Conservation (phyloP, 1,139 yeast genomes). For the Candida gigantensis region DNA sequence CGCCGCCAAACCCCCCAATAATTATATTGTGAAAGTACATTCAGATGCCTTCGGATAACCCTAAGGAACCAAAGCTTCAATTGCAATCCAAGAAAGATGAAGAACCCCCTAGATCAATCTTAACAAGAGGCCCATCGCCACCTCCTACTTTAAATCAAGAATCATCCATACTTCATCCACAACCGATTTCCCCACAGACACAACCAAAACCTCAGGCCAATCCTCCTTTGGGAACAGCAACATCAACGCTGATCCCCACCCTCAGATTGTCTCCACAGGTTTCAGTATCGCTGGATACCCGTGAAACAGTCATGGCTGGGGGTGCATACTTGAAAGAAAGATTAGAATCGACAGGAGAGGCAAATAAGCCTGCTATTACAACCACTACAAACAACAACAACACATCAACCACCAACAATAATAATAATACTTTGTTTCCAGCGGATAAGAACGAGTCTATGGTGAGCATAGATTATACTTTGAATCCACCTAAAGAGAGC, state of each 20-base stretch:
- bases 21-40: too few relatives aligned
- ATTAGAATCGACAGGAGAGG: constrained; percentile 2
- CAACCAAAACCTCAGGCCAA: constrained; percentile 7
- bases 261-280: constrained; percentile 7
- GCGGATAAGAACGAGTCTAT: constrained; percentile 19
- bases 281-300: constrained; percentile 13
- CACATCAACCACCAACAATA: background rate
- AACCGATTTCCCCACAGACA: constrained; percentile 4
- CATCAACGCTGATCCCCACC: background rate
- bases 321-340: constrained; percentile 45
- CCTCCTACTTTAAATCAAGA: constrained; percentile 57
- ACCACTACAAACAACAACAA: background rate
- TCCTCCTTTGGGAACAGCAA: too few relatives aligned
- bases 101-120: constrained; percentile 41
- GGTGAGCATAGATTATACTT: constrained; percentile 28
- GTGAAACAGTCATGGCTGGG: constrained; percentile 52
- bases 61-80: constrained; percentile 13
- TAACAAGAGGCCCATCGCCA: constrained; percentile 70
- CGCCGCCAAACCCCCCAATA: too few relatives aligned
- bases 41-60: constrained; percentile 12
- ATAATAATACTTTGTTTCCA: constrained; percentile 12
- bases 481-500: constrained; percentile 33
- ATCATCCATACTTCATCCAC: constrained; percentile 1
- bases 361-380: constrained; percentile 3
- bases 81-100: constrained; percentile 13